Base-by-base conservation (phyloP, 768 basidiomycete species). In the Xerocomellus chrysenteron region DNA sequence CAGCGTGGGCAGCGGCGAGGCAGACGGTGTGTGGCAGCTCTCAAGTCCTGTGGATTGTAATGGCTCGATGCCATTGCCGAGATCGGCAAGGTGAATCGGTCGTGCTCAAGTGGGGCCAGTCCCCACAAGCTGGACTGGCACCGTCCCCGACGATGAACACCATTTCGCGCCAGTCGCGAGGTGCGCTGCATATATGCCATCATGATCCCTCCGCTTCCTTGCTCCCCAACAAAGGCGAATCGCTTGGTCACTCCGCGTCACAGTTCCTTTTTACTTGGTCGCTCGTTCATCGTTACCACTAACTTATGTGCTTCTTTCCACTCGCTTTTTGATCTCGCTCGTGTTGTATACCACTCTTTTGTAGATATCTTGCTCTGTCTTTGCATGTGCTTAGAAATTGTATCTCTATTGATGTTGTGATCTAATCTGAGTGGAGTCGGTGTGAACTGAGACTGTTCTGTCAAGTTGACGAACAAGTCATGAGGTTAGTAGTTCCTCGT, bases 11-110 rank as follows among this genome's bases (percentile, higher is more conserved):
- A 12, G 36, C 9, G 28, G 24, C 19, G 57, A 43, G 48, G 51
- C 26, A 35, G 55, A 41, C 13, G 42, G 26, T 1, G 24, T 11
- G 41, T 49, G 48, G 40, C 19, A 11, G 14, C 13, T 36, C 5
- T 40, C n/a, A 16, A 49, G 14, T 52, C 47, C 43, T 40, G 19
- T 56, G 43, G 55, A 55, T 50, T 9, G 8, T 42, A 24, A 24
- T 58, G 57, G 59, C 59, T 66, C 24, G 63, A 64, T 42, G 64
- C 52, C 47, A 54, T 61, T 48, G 24, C 35, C 32, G 50, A 21
- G 21, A 2, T 21, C 21, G 21, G 21, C 21, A 21, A 21, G 21
- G 21, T 21, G 21, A 21, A 21, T 21, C 21, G 21, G 21, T 21
- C 21, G 21, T 21, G 53, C 41, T 30, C 33, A 17, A 28, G 47